A percentile compares a stretch with the other conserved stretches of the same genome.
Conservation (phyloP, 345 rosid species). For the Erodium maritimum region DNA sequence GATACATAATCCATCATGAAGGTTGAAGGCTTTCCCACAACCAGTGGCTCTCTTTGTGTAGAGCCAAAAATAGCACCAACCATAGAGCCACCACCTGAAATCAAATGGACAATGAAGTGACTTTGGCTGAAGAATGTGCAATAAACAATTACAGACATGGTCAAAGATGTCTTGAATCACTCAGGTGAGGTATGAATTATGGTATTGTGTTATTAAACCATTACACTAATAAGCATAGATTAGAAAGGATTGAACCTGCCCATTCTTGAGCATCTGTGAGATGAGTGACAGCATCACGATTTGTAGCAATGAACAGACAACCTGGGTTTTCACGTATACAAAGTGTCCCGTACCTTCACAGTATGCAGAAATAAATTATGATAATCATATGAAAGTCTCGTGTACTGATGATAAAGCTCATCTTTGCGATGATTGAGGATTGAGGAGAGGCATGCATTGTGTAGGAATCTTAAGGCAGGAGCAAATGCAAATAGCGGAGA, state of each 20-base stretch:
- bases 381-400: neutral
- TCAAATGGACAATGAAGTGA: neutral
- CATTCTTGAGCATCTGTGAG: constrained; percentile 95
- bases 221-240: neutral
- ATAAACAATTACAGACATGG: neutral
- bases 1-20: constrained; percentile 97
- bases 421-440: neutral
- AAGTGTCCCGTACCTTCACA: constrained; percentile 79
- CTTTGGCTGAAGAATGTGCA: neutral
- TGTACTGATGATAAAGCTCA: neutral
- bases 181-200: too few relatives aligned
- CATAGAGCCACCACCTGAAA: constrained; percentile 93
- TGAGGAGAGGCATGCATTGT: too few relatives aligned
- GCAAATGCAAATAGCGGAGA: neutral
- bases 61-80: constrained; percentile 82
- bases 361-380: neutral
- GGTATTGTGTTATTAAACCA: neutral
- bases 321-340: constrained; percentile 92
- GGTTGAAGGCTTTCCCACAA: constrained; percentile 94
- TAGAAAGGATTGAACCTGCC: constrained; percentile 52
- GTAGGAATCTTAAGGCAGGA: neutral
- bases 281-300: constrained; percentile 88
- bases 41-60: constrained; percentile 74
- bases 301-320: constrained; percentile 90
- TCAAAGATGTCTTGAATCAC: too few relatives aligned